Evolutionary conservation across 2,329 filamentous ascomycete genomes (phyloP), one percentile per base, ranked within the genome.

Genomic region (Venturia aucupariae): DNA sequence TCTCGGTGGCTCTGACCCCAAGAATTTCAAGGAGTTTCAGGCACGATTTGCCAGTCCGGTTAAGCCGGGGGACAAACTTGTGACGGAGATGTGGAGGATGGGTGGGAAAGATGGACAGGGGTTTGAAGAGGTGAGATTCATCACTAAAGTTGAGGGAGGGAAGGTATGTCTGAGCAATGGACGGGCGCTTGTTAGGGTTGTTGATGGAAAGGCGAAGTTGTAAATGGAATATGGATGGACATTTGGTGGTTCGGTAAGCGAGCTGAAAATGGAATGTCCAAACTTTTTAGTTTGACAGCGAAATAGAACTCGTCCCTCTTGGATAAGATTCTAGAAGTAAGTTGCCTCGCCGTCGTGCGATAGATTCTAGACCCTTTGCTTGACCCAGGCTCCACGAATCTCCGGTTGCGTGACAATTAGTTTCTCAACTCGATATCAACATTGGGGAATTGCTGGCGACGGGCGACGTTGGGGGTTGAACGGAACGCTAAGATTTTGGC

Each of bases 161-260:
- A 95, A 94, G 82, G 86, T 92, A 22, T 90, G 90, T 67, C 78
- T 97, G 76, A 94, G 86, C 77, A 96, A 97, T 75, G 92, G 92
- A 4, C 82, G 91, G 65, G 90, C 90, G 32, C 75, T 93, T 73
- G 84, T 97, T 72, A 90, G 84, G 81, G 79, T 84, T 65, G 81
- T 82, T 62, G 82, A 77, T 8, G 73, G 76, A 59, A 75, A 75
- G 70, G 71, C 72, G 22, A 76, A 76, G 68, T 65, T 77, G 70
- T 77, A 75, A 66, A 51, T 48, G 44, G n/a, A n/a, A n/a, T n/a
- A n/a, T n/a, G n/a, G n/a, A n/a, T n/a, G n/a, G n/a, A n/a, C n/a
- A n/a, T n/a, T n/a, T 6, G 3, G 17, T n/a, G 17, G 15, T 6
- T 44, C 19, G 3, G 41, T 44, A n/a, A 3, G 17, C 7, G n/a